Conservation (phyloP, 2,329 filamentous ascomycete species). For the Apiospora koreana region DNA sequence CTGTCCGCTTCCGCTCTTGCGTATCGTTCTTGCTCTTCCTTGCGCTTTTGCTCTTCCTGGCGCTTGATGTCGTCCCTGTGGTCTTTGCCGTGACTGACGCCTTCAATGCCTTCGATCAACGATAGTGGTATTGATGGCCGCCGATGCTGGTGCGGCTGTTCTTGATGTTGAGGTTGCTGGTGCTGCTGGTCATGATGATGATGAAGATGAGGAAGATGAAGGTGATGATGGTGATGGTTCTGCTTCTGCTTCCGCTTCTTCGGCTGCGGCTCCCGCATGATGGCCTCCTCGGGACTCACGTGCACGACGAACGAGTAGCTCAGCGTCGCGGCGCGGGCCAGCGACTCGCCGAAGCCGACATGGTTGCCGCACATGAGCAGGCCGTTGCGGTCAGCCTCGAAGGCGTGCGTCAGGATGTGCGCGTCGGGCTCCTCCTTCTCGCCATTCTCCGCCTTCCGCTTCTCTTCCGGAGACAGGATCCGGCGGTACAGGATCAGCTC, state of each 20-base stretch:
- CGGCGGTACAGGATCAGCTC: slow-evolving; percentile 54
- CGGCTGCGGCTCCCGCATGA: slow-evolving; percentile 36
- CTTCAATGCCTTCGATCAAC: no score
- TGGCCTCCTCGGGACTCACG: slow-evolving; percentile 47
- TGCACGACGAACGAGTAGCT: slow-evolving; percentile 56
- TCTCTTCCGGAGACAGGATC: slow-evolving; percentile 40
- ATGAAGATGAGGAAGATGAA: background rate
- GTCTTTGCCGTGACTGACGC: no score
- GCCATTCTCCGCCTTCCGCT: background rate
- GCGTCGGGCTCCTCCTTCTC: slow-evolving; percentile 36
- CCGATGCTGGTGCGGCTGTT: background rate
- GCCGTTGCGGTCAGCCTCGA: slow-evolving; percentile 54
- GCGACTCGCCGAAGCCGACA: slow-evolving; percentile 44
- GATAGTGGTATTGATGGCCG: background rate
- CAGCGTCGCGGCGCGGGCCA: slow-evolving; percentile 46
- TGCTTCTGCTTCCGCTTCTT: background rate
- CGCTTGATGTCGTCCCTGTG: no score
- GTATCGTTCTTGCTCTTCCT: no score
- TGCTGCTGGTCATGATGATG: background rate
- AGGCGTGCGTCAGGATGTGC: slow-evolving; percentile 52
- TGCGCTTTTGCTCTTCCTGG: no score
- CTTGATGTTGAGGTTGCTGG: background rate
- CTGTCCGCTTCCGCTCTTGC: no score
- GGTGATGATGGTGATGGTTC: background rate
- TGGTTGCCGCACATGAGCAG: slow-evolving; percentile 53